Base-by-base conservation (phyloP, 2,329 filamentous ascomycete species). In the Sarocladium oryzae region DNA sequence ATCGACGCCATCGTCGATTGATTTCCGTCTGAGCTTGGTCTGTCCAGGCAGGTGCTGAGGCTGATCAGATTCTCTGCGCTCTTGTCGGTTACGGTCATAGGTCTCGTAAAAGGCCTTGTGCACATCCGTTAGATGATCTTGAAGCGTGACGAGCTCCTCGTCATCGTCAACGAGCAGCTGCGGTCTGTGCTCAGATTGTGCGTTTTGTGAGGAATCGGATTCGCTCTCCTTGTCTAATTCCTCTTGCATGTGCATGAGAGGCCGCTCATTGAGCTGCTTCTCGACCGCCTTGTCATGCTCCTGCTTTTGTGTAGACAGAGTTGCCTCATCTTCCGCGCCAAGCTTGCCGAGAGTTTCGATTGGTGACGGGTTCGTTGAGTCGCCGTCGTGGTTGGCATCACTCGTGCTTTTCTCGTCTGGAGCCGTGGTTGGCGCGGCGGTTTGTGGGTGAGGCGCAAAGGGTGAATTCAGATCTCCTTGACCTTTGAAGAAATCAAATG, bases 401-500 rank as follows among this genome's bases (percentile, higher is more conserved):
- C 9, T 37, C 2, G 53, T 23, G n/a, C 21, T 50, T 2, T 35
- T 24, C 11, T 45, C 51, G 35, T 30, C 49, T 37, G 21, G 8
- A 33, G 49, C 11, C 20, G 28, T n/a, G 21, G 37, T 18, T 9
- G 23, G 28, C 16, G 30, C 13, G 1, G 61, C 58, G 23, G 79
- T 67, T 60, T 84, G 76, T 58, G 79, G 83, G 67, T 95, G 95
- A 0, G 93, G 93, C 50, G 99, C 69, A 64, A 97, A 99, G 64
- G 89, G 96, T 11, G 92, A 95, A 72, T 99, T 99, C 74, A 99
- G 99, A 67, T 99, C 93, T 55, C 93, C 93, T 56, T 96, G 96
- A 15, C 93, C 93, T 52, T 95, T 89, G 71, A 97, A 99, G 69
- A 99, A 99, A 66, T 97, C 92, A 66, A 96, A 99, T 0, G 92